Evolutionary conservation across 495 filamentous ascomycete species (phyloP).

Genomic region (Tuber umbilicatum): DNA sequence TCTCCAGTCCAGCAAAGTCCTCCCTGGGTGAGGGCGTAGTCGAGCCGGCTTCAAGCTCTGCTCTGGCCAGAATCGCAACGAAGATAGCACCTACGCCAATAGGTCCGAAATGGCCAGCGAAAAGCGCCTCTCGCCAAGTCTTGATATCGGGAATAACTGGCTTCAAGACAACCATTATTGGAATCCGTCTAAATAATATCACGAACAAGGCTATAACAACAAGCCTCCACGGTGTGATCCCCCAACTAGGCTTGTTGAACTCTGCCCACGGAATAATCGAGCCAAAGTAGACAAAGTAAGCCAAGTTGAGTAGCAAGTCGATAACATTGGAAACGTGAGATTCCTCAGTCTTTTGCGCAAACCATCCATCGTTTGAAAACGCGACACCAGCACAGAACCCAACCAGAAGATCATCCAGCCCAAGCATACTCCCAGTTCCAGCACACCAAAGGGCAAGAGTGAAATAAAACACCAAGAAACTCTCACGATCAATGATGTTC

Average conservation of each 20-base stretch:
- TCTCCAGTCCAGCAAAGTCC: slow-evolving; percentile 48
- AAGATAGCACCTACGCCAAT: slow-evolving; percentile 98
- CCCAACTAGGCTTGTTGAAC: slow-evolving; percentile 65
- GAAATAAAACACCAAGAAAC: slow-evolving; percentile 98
- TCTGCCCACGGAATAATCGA: slow-evolving; percentile 92
- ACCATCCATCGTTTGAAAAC: slow-evolving; percentile 99
- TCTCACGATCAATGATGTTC: slow-evolving; percentile 88
- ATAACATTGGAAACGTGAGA: slow-evolving; percentile 99
- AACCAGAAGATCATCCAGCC: slow-evolving; percentile 92
- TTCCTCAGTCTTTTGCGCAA: slow-evolving; percentile 95
- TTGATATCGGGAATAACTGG: slow-evolving; percentile 94
- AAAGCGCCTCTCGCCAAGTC: slow-evolving; percentile 96
- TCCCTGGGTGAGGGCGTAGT: slow-evolving; percentile 54
- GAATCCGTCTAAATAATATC: slow-evolving; percentile 92
- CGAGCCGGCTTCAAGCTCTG: slow-evolving; percentile 69
- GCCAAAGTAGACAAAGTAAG: slow-evolving; percentile 96
- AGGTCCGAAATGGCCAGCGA: slow-evolving; percentile 96
- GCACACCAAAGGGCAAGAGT: slow-evolving; percentile 93
- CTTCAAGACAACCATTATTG: slow-evolving; percentile 87
- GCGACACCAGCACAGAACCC: slow-evolving; percentile 93
- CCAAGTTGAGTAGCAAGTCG: slow-evolving; percentile 90
- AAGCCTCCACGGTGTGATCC: slow-evolving; percentile 77
- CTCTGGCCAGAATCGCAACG: slow-evolving; percentile 81
- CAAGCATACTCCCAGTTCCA: slow-evolving; percentile 84
- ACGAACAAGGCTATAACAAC: slow-evolving; percentile 85